Evolutionary conservation across 2,329 filamentous ascomycete genomes (phyloP).

Genomic region (Pyrenophora tritici-repentis): DNA sequence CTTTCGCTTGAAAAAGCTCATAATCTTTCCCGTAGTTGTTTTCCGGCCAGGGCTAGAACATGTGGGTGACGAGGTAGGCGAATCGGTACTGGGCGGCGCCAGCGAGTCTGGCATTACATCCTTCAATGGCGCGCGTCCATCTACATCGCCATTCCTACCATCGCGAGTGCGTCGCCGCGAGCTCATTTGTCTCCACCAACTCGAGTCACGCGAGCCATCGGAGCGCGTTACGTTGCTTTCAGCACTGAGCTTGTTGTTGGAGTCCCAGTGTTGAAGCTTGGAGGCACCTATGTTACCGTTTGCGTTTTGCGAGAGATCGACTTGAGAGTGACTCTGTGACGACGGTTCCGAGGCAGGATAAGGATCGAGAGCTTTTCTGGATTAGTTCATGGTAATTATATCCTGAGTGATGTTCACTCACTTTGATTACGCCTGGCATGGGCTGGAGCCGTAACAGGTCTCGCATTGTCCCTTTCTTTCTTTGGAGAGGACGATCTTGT

Average conservation of each 20-base stretch:
- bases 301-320: constrained; percentile 37
- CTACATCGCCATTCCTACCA: constrained; percentile 37
- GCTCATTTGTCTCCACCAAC: constrained; percentile 46
- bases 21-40: constrained; percentile 41
- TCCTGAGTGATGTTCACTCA: constrained; percentile 31
- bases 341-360: constrained; percentile 38
- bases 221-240: constrained; percentile 38
- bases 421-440: constrained; percentile 41
- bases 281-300: constrained; percentile 43
- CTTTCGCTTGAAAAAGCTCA: constrained; percentile 46
- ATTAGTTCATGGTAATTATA: constrained; percentile 15
- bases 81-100: constrained; percentile 31
- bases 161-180: constrained; percentile 35
- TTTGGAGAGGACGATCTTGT: constrained; percentile 33
- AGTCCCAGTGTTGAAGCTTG: constrained; percentile 40
- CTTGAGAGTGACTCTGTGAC: constrained; percentile 43
- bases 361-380: constrained; percentile 32
- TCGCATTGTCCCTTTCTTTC: constrained; percentile 31
- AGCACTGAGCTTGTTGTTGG: constrained; percentile 44
- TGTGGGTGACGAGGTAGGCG: constrained; percentile 28
- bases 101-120: constrained; percentile 26
- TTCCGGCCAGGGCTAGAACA: constrained; percentile 32
- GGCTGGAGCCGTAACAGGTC: constrained; percentile 45
- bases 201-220: constrained; percentile 38
- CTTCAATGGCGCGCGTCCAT: constrained; percentile 29